phyloP scores from a whole-genome alignment of 495 filamentous ascomycete species.

The Lentithecium fluviatile region DNA sequence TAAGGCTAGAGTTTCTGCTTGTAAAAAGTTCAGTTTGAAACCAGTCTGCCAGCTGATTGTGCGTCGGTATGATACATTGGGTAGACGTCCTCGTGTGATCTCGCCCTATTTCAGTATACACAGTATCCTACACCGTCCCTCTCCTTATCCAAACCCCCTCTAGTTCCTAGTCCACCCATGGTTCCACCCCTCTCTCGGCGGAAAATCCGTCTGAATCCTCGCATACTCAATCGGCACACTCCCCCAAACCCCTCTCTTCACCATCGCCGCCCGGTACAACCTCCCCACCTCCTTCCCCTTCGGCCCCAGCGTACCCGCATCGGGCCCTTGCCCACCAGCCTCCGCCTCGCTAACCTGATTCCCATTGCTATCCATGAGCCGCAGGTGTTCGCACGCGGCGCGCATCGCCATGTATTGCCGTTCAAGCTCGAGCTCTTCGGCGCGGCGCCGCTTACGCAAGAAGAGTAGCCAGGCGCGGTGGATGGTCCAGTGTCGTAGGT shows the following conservation, averaged over 20 bases:
- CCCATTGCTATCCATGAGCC: constrained; percentile 44
- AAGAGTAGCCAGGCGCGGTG: constrained; percentile 88
- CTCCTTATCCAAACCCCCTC: background rate
- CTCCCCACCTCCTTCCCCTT: constrained; percentile 64
- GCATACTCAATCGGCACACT: constrained; percentile 86
- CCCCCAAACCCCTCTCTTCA: constrained; percentile 74
- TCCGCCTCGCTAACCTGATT: constrained; percentile 11
- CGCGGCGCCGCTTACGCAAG: constrained; percentile 60
- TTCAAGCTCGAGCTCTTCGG: constrained; percentile 62
- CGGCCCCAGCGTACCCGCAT: constrained; percentile 47
- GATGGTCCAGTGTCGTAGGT: constrained; percentile 97
- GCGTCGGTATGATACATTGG: no score
- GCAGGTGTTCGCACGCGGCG: constrained; percentile 75
- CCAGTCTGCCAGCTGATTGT: no score
- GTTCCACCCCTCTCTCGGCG: constrained; percentile 72
- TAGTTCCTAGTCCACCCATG: constrained; percentile 57
- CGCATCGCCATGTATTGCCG: constrained; percentile 77
- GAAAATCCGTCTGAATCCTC: constrained; percentile 75
- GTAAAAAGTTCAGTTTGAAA: no score
- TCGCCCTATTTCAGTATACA: background rate
- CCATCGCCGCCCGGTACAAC: constrained; percentile 79
- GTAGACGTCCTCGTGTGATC: no score
- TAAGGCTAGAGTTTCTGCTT: no score
- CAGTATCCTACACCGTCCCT: background rate
- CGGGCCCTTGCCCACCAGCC: constrained; percentile 35